Percentiles rank a stretch among this genome's conserved stretches.
These are phyloP conservation scores for Boletus fagicola DNA, from an alignment of 768 basidiomycete genomes.

Conservation along the genomic window DNA sequence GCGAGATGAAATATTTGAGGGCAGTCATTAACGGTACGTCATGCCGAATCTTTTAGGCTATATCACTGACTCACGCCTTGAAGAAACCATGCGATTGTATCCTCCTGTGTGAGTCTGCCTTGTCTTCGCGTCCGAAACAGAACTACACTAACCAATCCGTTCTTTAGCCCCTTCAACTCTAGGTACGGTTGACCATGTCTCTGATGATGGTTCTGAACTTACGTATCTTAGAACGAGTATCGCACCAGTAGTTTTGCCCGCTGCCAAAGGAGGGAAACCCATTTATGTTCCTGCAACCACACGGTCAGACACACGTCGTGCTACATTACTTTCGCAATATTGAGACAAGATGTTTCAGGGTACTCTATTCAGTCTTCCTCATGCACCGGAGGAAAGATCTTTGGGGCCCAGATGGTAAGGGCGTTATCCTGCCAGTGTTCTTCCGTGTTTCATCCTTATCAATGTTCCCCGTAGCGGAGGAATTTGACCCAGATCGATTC, in stretches of 20 bases:
- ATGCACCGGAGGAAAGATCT: conserved; percentile 64
- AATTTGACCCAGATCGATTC: conserved; percentile 68
- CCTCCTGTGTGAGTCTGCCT: conserved; percentile 30
- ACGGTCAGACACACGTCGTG: conserved; percentile 15
- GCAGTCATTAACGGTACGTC: conserved; percentile 38
- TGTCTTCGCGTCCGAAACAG: background rate
- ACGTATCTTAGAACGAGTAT: conserved; percentile 21
- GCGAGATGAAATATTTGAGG: conserved; percentile 39
- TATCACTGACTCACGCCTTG: conserved; percentile 2
- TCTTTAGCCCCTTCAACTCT: conserved; percentile 27
- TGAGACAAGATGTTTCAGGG: conserved; percentile 24
- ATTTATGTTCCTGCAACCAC: conserved; percentile 35
- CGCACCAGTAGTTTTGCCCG: conserved; percentile 24
- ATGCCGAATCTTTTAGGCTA: background rate
- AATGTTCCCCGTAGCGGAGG: conserved; percentile 37
- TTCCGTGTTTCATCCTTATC: background rate
- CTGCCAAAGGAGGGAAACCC: conserved; percentile 24
- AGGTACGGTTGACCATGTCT: conserved; percentile 7
- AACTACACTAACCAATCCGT: background rate
- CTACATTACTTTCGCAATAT: background rate
- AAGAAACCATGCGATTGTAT: conserved; percentile 32
- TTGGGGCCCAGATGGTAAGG: conserved; percentile 65
- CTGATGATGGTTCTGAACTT: background rate
- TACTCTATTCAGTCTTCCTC: conserved; percentile 45
- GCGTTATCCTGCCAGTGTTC: too few relatives aligned